Evolutionary conservation across 23 red algal genomes (phyloP), one percentile per base, ranked within the genome.

Genomic region (Gracilaria caudata): DNA sequence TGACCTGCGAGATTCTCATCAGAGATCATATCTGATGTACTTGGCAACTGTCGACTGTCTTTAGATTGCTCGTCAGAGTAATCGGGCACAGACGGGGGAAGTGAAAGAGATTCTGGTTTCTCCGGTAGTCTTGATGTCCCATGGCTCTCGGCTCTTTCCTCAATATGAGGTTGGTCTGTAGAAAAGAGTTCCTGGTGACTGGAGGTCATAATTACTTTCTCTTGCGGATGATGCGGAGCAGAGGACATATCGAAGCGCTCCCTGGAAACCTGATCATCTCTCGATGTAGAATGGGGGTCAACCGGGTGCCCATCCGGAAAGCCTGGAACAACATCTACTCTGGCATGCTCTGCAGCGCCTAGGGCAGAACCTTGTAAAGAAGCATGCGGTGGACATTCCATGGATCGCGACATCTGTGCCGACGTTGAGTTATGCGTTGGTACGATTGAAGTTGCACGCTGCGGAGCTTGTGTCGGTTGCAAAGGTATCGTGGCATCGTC

Each of bases 61-160:
- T 75, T 29, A 3, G 43, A 43, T 20, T 32, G 16, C n/a, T 47
- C 39, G 7, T 47, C 40, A 0, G 70, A 75, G 49, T 47, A 75
- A n/a, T 75, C 70, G 9, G 70, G 70, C 5, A 75, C 70, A 75
- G 70, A 75, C 14, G 70, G 70, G 25, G 70, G 70, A 24, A 75
- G 43, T 40, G 70, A 43, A 43, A 75, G 43, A 38, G 70, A 75
- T 3, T 3, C 47, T 47, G 70, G 70, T n/a, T 75, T 75, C 24
- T 75, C 39, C 3, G 39, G 37, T 25, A 11, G 38, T 19, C 3
- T 25, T 24, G 38, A 49, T 28, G 38, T 7, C 2, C 1, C 38
- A 46, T 75, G 70, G 43, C 39, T 75, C 20, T 43, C 39, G 10
- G 49, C n/a, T 3, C 37, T 40, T 47, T 75, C 70, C 6, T n/a